These are phyloP conservation scores for Tolypocladium pustulatum DNA, from an alignment of 2,329 filamentous ascomycete genomes.

Conservation along the genomic window DNA sequence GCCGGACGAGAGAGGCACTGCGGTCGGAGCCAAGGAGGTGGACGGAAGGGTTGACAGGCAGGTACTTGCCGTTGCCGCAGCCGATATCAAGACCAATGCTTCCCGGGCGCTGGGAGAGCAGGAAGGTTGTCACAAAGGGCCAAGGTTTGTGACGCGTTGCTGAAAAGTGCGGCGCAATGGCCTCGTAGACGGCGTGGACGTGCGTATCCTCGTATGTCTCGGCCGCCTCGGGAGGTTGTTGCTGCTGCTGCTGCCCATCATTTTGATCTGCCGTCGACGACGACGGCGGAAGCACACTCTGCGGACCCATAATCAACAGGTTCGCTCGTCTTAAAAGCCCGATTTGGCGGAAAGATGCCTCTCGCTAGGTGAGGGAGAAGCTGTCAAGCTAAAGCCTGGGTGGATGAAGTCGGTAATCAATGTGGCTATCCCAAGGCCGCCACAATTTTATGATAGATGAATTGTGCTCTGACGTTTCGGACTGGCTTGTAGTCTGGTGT, in stretches of 20 bases:
- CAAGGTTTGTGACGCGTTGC: constrained; percentile 75
- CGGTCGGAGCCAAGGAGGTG: constrained; percentile 81
- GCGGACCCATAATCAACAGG: not conserved
- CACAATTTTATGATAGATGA: not conserved
- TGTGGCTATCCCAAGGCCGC: not conserved
- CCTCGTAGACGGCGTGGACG: constrained; percentile 86
- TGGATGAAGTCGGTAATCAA: not conserved
- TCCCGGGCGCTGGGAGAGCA: constrained; percentile 54
- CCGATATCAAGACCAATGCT: constrained; percentile 82
- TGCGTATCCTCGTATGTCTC: constrained; percentile 70
- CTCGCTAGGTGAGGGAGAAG: not conserved
- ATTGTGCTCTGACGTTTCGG: not conserved
- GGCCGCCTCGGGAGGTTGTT: constrained; percentile 19
- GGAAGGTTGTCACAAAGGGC: constrained; percentile 79
- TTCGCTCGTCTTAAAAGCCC: not conserved
- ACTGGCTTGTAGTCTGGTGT: not conserved
- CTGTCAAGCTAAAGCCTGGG: not conserved
- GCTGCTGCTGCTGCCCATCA: constrained; percentile 2
- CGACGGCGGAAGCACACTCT: not conserved
- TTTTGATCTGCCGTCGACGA: not conserved
- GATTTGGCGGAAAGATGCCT: not conserved
- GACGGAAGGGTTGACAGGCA: constrained; percentile 64
- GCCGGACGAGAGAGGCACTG: constrained; percentile 46
- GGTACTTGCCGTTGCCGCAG: constrained; percentile 95
- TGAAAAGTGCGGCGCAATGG: constrained; percentile 77